Conservation (phyloP, 495 filamentous ascomycete genomes). For the Halenospora varia region DNA sequence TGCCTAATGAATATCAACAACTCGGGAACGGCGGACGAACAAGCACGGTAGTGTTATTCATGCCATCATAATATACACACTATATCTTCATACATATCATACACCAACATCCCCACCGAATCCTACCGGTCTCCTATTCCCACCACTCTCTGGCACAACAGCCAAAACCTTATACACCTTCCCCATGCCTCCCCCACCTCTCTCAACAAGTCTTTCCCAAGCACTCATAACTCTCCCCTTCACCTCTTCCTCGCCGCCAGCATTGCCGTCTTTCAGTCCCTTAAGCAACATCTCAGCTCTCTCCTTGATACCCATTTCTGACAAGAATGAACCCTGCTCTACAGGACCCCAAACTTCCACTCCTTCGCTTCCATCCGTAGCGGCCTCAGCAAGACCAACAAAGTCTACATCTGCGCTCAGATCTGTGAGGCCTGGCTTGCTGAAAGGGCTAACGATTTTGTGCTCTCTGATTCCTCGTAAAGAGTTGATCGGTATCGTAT, state of each 20-base stretch:
- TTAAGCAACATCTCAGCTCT: conserved; percentile 64
- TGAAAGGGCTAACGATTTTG: conserved; percentile 68
- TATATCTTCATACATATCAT: too few relatives aligned
- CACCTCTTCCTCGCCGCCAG: conserved; percentile 42
- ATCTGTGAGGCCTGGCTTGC: conserved; percentile 74
- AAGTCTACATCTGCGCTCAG: conserved; percentile 93
- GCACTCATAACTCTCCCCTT: conserved; percentile 65
- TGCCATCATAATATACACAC: too few relatives aligned
- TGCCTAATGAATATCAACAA: too few relatives aligned
- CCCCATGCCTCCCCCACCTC: conserved; percentile 79
- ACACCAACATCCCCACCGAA: conserved; percentile 90
- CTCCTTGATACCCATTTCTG: conserved; percentile 74
- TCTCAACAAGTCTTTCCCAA: conserved; percentile 76
- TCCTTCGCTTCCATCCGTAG: conserved; percentile 63
- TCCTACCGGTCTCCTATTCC: conserved; percentile 73
- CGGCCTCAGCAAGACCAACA: conserved; percentile 73
- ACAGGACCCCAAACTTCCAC: conserved; percentile 94
- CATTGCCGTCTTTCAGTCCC: conserved; percentile 29
- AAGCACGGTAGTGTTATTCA: too few relatives aligned
- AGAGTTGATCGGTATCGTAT: conserved; percentile 77
- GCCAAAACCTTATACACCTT: conserved; percentile 90
- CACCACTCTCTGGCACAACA: conserved; percentile 77
- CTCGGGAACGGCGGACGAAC: too few relatives aligned
- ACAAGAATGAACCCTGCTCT: conserved; percentile 76
- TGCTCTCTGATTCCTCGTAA: conserved; percentile 83